A percentile compares a stretch with the other conserved stretches of the same genome.
Evolutionary conservation across 2,329 filamentous ascomycete species (phyloP).

Genomic region (Cadophora malorum): DNA sequence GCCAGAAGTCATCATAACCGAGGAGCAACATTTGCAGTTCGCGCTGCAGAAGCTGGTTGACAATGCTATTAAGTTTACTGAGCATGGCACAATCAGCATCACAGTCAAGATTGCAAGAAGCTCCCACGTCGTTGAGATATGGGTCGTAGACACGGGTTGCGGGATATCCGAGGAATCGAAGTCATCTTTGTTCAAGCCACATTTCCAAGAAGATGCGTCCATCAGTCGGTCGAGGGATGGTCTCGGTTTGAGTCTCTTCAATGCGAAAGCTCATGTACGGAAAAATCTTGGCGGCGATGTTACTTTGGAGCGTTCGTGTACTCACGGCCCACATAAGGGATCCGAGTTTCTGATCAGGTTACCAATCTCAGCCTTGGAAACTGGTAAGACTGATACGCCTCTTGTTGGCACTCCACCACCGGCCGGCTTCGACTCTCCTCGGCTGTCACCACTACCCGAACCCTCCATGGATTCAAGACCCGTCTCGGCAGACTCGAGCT

Average conservation of each 20-base stretch:
- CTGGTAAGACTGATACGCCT: conserved; percentile 31
- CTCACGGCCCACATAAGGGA: conserved; percentile 64
- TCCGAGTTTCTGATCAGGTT: conserved; percentile 73
- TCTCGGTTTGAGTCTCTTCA: conserved; percentile 70
- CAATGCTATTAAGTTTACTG: conserved; percentile 76
- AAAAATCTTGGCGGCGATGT: conserved; percentile 71
- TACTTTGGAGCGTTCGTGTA: conserved; percentile 66
- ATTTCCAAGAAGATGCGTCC: conserved; percentile 72
- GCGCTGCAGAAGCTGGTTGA: conserved; percentile 52
- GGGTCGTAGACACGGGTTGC: conserved; percentile 69
- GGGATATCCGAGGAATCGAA: conserved; percentile 72
- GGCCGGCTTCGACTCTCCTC: conserved; percentile 16
- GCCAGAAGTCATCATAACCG: conserved; percentile 56
- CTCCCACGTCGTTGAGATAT: conserved; percentile 63
- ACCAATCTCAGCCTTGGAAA: conserved; percentile 49
- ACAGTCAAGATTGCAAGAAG: conserved; percentile 59
- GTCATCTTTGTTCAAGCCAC: conserved; percentile 72
- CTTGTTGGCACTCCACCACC: conserved; percentile 36
- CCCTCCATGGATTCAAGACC: neutral
- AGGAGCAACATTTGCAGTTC: conserved; percentile 57
- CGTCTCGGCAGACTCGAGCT: neutral
- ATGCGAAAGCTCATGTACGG: conserved; percentile 73
- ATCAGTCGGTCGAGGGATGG: conserved; percentile 72
- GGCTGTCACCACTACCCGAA: conserved; percentile 15
- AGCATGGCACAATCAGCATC: conserved; percentile 67